Base-by-base conservation (phyloP, 2,329 filamentous ascomycete species). In the Fusarium pininemorale region DNA sequence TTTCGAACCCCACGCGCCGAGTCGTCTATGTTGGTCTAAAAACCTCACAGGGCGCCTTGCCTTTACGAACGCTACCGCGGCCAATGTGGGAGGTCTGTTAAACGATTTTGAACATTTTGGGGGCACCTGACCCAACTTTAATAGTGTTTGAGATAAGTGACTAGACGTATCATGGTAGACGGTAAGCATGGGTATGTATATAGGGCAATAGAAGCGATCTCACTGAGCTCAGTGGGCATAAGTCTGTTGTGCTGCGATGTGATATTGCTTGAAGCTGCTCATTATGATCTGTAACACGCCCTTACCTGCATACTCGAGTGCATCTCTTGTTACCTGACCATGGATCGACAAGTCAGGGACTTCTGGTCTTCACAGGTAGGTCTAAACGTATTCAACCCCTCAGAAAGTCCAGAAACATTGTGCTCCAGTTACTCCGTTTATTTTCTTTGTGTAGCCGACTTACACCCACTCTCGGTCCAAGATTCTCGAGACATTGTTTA, bases 21-120 rank as follows among this genome's bases (percentile, higher is more conserved):
- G 92, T 96, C 71, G 94, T 96, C 13, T 98, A 97, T 78, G 91
- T 98, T 28, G 93, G 93, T 7, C 85, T 96, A 70, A 90, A 89
- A 79, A 87, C 89, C 73, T 73, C 81, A 39, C 81, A 79, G 8
- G 75, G 60, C 75, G 68, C 70, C 69, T 69, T 69, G 74, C 58
- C 72, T 75, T 66, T 69, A 65, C 79, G 22, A 83, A 86, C 62
- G 30, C 80, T 92, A 50, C 91, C 91, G 6, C 85, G 87, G 35
- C 91, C 91, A 10, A 80, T 93, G 75, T 93, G 90, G 90, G 89
- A 91, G 77, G 80, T 90, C 54, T 90, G 87, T 75, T 88, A 73
- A 85, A 53, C n/a, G 41, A 26, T 47, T 47, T 38, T 13, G 41
- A 13, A n/a, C 22, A 47, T 55, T 32, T 39, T 20, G 41, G n/a